Percentiles rank a stretch among this genome's conserved stretches.
Evolutionary conservation across 371 early-diverging fungal genomes (phyloP).

Genomic region (Batkoa obscura): DNA sequence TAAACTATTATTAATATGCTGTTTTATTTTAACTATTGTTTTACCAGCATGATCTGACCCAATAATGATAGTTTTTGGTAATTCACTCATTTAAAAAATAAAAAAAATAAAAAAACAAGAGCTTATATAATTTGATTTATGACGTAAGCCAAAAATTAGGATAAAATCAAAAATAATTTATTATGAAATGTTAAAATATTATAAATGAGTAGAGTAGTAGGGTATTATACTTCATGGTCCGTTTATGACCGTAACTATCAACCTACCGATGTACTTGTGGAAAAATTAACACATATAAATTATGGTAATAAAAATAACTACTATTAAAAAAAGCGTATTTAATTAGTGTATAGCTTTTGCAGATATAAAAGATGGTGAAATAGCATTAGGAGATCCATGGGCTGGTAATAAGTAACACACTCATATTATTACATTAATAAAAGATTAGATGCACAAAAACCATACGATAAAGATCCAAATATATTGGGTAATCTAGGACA

Average conservation of each 20-base stretch:
- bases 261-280: not conserved
- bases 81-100: not conserved
- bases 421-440: not conserved
- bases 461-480: not conserved
- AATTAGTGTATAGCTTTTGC: not conserved
- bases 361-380: not conserved
- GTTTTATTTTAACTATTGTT: not conserved
- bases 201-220: not conserved
- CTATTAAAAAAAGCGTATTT: not conserved
- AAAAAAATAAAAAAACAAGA: not conserved
- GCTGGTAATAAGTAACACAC: not conserved
- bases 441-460: slow-evolving; percentile 5
- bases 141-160: too few species aligned
- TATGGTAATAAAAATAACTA: not conserved
- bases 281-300: slow-evolving; percentile 3
- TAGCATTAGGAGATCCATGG: not conserved
- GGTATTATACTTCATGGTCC: not conserved
- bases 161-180: too few species aligned
- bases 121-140: not conserved
- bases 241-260: not conserved
- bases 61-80: slow-evolving; percentile 2
- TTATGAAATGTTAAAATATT: not conserved
- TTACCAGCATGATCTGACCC: slow-evolving; percentile 9
- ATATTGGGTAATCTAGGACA: not conserved
- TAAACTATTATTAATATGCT: not conserved